phyloP scores from a whole-genome alignment of 257 asterid genomes.

The Voacanga thouarsii region DNA sequence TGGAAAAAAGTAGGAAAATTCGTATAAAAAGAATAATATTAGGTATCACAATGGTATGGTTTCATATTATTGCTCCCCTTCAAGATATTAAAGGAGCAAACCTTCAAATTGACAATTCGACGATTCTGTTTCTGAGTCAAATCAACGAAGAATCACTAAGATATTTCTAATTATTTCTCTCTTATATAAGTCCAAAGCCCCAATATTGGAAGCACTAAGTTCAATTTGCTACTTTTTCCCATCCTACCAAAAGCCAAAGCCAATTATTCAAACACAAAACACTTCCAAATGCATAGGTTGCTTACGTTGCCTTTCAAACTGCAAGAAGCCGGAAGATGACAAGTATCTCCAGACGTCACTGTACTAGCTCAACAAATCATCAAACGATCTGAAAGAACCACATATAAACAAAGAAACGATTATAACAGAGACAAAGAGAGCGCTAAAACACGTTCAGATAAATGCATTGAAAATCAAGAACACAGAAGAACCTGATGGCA shows the following conservation, averaged over 20 bases:
- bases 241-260: not conserved
- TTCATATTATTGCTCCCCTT: not conserved
- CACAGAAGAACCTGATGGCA: not conserved
- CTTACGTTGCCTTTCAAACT: constrained; percentile 1
- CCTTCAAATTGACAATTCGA: not conserved
- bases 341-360: not conserved
- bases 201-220: not conserved
- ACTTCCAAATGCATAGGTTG: not conserved
- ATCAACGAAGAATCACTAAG: not conserved
- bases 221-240: not conserved
- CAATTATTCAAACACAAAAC: not conserved
- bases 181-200: not conserved
- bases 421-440: not conserved
- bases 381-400: not conserved
- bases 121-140: not conserved
- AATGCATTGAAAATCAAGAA: not conserved
- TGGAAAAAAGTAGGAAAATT: too few species aligned
- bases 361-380: not conserved
- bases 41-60: too few species aligned
- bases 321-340: not conserved
- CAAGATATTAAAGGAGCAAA: not conserved
- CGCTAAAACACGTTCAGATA: not conserved
- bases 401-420: not conserved
- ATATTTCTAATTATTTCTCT: not conserved
- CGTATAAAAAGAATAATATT: not conserved